Base-by-base conservation (phyloP, 257 asterid genomes). In the Cruciata laevipes region DNA sequence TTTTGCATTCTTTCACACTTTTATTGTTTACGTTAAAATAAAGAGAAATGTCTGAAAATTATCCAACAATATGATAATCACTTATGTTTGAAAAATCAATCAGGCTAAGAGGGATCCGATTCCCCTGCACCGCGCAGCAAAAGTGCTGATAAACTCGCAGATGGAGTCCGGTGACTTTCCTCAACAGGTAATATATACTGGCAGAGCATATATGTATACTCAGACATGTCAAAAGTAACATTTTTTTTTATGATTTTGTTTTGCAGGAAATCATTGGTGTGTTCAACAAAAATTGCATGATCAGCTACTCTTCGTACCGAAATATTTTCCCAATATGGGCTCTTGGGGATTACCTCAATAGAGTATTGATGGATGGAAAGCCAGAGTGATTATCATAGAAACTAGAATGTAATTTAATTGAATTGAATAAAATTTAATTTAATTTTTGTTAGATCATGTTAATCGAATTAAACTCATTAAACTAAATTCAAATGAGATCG, bases 301-400 rank as follows among this genome's bases (percentile, higher is more conserved):
- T 89, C 75, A 87, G 87, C 73, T 90, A 83, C 77, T 82, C 95
- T 7, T 71, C 86, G 8, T 90, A 85, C 69, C 80, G 89, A 76
- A 85, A 81, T 61, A 83, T 89, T 42, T 87, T 87, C 58, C 89
- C 95, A 13, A 85, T 87, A 58, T 88, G 96, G 97, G 95, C 97
- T 3, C 89, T 90, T 47, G 97, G 95, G 32, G 81, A 59, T 52
- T 89, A 85, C 74, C 90, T 83, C 74, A 83, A 89, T 76, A 78
- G 76, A 74, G 94, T 86, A 31, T 27, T 84, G 71, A 69, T 74
- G 33, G 27, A 73, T 21, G 61, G 47, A 2, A 66, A 49, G 30
- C 10, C n/a, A n/a, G n/a, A n/a, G n/a, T n/a, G n/a, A n/a, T n/a
- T n/a, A n/a, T n/a, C n/a, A n/a, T n/a, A n/a, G n/a, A n/a, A n/a